A percentile compares a stretch with the other conserved stretches of the same genome.
Evolutionary conservation across 192 early-diverging fungal genomes (phyloP).

Genomic region (Coemansia sp.): DNA sequence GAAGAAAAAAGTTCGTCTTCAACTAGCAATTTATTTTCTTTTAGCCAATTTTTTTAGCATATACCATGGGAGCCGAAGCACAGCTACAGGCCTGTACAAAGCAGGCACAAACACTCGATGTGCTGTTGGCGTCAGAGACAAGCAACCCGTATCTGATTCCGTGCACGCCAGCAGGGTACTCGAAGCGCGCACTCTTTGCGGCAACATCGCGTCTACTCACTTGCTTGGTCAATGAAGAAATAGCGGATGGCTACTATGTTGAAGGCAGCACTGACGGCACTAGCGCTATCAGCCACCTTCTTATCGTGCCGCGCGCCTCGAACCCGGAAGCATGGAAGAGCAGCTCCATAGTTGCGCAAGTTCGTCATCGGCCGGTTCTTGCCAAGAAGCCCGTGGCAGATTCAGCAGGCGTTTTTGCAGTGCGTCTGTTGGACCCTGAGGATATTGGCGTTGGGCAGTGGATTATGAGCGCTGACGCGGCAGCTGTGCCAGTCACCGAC

Average conservation of each 20-base stretch:
- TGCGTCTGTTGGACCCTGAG: slow-evolving; percentile 48
- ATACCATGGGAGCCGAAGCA: slow-evolving; percentile 3
- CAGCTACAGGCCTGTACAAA: not conserved
- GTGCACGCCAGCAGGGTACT: slow-evolving; percentile 23
- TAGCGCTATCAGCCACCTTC: slow-evolving; percentile 13
- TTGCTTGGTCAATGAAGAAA: slow-evolving; percentile 58
- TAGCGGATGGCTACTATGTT: slow-evolving; percentile 53
- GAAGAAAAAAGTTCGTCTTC: not conserved
- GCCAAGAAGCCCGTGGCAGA: not conserved
- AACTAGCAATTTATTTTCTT: not conserved
- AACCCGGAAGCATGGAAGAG: not conserved
- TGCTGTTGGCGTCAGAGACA: slow-evolving; percentile 10
- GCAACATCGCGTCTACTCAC: slow-evolving; percentile 58
- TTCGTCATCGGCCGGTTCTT: slow-evolving; percentile 26
- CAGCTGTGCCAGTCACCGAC: slow-evolving; percentile 14
- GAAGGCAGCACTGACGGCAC: slow-evolving; percentile 13
- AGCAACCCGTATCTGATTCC: slow-evolving; percentile 17
- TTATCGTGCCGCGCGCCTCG: slow-evolving; percentile 24
- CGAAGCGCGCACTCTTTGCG: slow-evolving; percentile 52
- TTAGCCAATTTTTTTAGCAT: not conserved
- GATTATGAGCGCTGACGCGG: slow-evolving; percentile 7
- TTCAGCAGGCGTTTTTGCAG: not conserved
- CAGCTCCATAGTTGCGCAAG: slow-evolving; percentile 26
- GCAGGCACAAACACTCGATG: slow-evolving; percentile 11
- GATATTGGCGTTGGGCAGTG: slow-evolving; percentile 40